Conservation (phyloP, 495 filamentous ascomycete genomes). For the Trypethelium eluteriae region DNA sequence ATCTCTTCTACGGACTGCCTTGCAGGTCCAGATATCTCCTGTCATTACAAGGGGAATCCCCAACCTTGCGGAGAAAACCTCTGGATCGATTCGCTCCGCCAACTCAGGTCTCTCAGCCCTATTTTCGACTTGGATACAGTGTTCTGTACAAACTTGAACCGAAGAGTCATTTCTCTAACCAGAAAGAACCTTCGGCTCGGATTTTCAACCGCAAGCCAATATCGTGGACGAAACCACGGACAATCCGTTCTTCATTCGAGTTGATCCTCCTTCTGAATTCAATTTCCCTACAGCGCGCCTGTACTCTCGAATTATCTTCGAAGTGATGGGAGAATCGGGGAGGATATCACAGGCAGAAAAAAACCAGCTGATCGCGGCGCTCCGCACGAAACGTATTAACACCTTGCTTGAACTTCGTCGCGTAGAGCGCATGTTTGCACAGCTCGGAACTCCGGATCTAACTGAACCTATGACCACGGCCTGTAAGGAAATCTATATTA, state of each 20-base stretch:
- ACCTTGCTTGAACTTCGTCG: slow-evolving; percentile 68
- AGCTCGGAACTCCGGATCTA: slow-evolving; percentile 48
- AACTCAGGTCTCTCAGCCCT: not conserved
- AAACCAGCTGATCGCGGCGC: slow-evolving; percentile 43
- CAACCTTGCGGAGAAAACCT: not conserved
- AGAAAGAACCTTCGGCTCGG: not conserved
- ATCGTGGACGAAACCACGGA: not conserved
- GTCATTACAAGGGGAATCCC: not conserved
- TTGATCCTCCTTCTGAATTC: not conserved
- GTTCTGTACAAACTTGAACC: not conserved
- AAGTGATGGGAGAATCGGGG: not conserved
- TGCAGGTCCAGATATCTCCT: not conserved
- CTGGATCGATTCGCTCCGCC: not conserved
- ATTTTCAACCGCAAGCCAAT: not conserved
- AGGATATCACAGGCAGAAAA: slow-evolving; percentile 40
- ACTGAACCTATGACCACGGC: slow-evolving; percentile 61
- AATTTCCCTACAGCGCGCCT: not conserved
- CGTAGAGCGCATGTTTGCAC: slow-evolving; percentile 58
- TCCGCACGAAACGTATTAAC: slow-evolving; percentile 60
- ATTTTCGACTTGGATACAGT: not conserved
- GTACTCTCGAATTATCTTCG: not conserved
- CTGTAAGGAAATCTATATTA: slow-evolving; percentile 36
- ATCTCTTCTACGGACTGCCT: not conserved
- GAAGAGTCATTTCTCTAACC: not conserved
- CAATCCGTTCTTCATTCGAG: not conserved